These are phyloP conservation scores for Fusarium sp. DNA, from an alignment of 2,329 filamentous ascomycete species.

Conservation along the genomic window DNA sequence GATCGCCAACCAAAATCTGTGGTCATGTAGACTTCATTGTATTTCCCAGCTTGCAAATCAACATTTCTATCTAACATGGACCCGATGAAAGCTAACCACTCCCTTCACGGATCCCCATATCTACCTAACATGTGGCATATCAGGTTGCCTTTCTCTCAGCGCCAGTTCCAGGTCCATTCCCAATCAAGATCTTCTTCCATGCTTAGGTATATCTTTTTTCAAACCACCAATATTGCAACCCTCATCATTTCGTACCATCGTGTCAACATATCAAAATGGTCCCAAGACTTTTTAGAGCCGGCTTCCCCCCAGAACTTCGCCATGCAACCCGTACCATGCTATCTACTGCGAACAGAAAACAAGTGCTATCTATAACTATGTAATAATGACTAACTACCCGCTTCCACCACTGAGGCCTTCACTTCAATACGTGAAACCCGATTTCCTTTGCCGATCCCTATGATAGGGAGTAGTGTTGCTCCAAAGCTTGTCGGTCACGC, in stretches of 20 bases:
- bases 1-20: not conserved
- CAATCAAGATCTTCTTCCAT: slow-evolving; percentile 5
- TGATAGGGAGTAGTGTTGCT: slow-evolving; percentile 60
- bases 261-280: slow-evolving; percentile 37
- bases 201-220: slow-evolving; percentile 36
- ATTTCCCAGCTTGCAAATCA: slow-evolving; percentile 19
- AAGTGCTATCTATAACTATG: slow-evolving; percentile 51
- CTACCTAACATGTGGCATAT: slow-evolving; percentile 36
- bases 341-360: slow-evolving; percentile 42
- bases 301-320: slow-evolving; percentile 32
- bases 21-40: not conserved
- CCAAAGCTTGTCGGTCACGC: slow-evolving; percentile 63
- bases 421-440: slow-evolving; percentile 1
- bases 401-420: slow-evolving; percentile 22
- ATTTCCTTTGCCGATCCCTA: slow-evolving; percentile 1
- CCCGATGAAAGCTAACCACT: slow-evolving; percentile 32
- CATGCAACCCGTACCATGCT: slow-evolving; percentile 45
- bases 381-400: slow-evolving; percentile 37
- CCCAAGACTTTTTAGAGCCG: slow-evolving; percentile 33
- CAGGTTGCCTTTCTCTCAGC: slow-evolving; percentile 20
- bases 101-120: slow-evolving; percentile 14
- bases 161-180: slow-evolving; percentile 19
- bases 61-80: slow-evolving; percentile 37
- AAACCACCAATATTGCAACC: slow-evolving; percentile 24
- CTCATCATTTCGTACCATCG: slow-evolving; percentile 39